Base-by-base conservation (phyloP, 164 flowering plant species). In the Vitis rotundifolia region DNA sequence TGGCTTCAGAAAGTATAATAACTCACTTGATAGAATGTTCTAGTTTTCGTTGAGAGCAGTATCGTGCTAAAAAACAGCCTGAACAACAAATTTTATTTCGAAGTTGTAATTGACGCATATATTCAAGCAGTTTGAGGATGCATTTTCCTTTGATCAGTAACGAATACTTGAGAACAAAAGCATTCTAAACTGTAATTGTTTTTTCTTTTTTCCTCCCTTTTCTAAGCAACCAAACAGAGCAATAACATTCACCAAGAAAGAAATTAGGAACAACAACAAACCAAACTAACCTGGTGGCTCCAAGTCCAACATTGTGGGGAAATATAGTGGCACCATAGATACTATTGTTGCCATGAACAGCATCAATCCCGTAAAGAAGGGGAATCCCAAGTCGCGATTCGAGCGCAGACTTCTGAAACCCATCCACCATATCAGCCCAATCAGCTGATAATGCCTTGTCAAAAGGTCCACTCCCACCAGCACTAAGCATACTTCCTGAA, bases 361-460 rank as follows among this genome's bases (percentile, higher is more conserved):
- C 92, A 71, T 90, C 94, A 53, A 72, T 76, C 50, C 83, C 92
- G 76, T 90, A 90, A 15, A 88, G 31, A 10, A 90, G 69, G 16
- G 91, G 94, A 66, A 90, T 85, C 26, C 89, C 88, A 0, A 90
- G 84, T 55, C 91, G 79, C 6, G 91, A 79, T 64, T 79, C 74
- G 1, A 90, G 74, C 11, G 91, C 89, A 16, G 71, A 49, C 48
- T 49, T 76, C 77, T 90, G 92, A 48, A 78, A 85, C 10, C 69
- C 65, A 63, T 88, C 94, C 8, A 88, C 71, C 94, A 85, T 88
- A 63, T 90, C 87, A 3, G 87, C 91, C 91, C 92, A 90, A 71
- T 87, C 89, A 8, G 81, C 58, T 0, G 90, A 65, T 71, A 70
- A 16, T 8, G 90, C 87, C 1, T 75, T 74, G 29, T 70, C 74